phyloP scores from a whole-genome alignment of 2,329 filamentous ascomycete genomes.

The Fonsecaea nubica region DNA sequence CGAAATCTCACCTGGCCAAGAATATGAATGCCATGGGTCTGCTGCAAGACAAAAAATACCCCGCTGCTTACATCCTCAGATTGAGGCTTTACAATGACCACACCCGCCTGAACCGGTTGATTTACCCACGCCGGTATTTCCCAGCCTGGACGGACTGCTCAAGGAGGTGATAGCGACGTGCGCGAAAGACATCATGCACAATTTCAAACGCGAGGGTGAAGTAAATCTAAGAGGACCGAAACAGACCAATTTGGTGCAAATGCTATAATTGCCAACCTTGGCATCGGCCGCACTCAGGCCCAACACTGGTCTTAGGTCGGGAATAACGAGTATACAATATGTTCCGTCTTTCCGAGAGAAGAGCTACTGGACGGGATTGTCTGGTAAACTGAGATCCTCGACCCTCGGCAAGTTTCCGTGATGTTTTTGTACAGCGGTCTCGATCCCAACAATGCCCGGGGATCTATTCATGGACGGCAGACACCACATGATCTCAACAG shows the following conservation, averaged over 20 bases:
- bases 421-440: not conserved
- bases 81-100: not conserved
- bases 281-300: not conserved
- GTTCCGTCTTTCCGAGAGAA: not conserved
- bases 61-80: no score
- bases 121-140: not conserved
- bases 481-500: not conserved
- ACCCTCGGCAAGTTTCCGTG: not conserved
- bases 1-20: no score
- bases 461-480: not conserved
- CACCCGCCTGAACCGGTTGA: not conserved
- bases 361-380: not conserved
- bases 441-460: not conserved
- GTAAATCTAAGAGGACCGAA: not conserved
- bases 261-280: not conserved
- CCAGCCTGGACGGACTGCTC: not conserved
- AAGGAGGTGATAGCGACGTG: not conserved
- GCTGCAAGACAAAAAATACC: no score
- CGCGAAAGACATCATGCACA: not conserved
- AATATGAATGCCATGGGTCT: no score
- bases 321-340: not conserved
- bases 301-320: not conserved
- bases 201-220: not conserved
- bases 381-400: not conserved
- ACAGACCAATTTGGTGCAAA: not conserved